Base-by-base conservation (phyloP, 2,329 filamentous ascomycete species). In the Paracoccidioides lutzii region DNA sequence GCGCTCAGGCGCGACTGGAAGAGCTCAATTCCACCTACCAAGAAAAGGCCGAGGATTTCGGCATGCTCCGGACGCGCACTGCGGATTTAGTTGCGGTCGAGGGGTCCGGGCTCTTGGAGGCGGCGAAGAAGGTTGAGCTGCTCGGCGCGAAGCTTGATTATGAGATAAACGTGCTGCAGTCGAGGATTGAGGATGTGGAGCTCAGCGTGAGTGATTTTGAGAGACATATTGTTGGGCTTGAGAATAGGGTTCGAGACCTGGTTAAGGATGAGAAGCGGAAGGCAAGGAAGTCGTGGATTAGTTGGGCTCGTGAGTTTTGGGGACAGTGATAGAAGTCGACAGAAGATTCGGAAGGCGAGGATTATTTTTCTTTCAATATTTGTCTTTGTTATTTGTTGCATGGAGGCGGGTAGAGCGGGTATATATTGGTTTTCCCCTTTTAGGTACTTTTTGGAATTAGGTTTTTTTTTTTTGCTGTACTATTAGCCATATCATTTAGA, bases 81-180 rank as follows among this genome's bases (percentile, higher is more conserved):
- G 80, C 84, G 38, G 84, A 87, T 57, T 73, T 89, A 14, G 71
- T 95, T 8, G 77, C 78, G 0, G 81, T 84, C 50, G 87, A 94
- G 70, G 81, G 84, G 43, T 77, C 78, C 28, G 77, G 80, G 53
- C 74, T 95, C 41, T 81, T 79, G 3, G 88, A 93, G 65, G 79
- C 79, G 14, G 76, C 90, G 58, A 85, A 85, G 67, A 87, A 93
- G 60, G 77, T 96, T 12, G 90, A 95, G 67, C 80, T 85, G 28
- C 75, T 94, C 42, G 82, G 85, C 2, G 88, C 89, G 22, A 90
- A 90, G 70, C 76, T 97, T 55, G 90, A 97, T 65, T 97, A 97
- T 69, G 91, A 96, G 74, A 84, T 96, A 59, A 81, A 85, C 58
- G 82, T 83, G 14, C 75, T 97, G n/a, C 78, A 83, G 51, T 82